Evolutionary conservation across 1,284 basidiomycete genomes (phyloP).

Genomic region (Sporisorium iseilematis-ciliati): DNA sequence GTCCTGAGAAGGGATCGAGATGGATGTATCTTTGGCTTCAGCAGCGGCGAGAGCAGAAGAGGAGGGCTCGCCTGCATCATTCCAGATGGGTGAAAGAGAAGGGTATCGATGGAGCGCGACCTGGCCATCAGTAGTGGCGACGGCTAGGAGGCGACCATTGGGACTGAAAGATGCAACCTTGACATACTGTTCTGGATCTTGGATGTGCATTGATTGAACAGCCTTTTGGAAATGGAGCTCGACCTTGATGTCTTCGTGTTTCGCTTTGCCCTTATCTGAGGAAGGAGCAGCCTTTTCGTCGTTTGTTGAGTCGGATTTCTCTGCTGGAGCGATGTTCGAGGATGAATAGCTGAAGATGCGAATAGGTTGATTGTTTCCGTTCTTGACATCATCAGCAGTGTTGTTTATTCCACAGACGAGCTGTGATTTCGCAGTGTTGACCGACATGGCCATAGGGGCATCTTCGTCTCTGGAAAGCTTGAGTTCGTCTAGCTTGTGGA

Average conservation of each 20-base stretch:
- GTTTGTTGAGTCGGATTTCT: not conserved
- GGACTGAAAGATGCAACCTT: constrained; percentile 58
- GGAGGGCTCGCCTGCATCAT: constrained; percentile 28
- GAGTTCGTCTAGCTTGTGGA: constrained; percentile 48
- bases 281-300: constrained; percentile 4
- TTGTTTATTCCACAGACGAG: constrained; percentile 66
- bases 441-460: constrained; percentile 66
- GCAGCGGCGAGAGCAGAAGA: constrained; percentile 34
- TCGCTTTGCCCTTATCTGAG: constrained; percentile 34
- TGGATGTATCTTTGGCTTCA: constrained; percentile 44
- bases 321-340: not conserved
- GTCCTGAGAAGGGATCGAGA: constrained; percentile 46
- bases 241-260: constrained; percentile 18
- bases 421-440: constrained; percentile 37
- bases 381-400: constrained; percentile 31
- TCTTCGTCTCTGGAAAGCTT: constrained; percentile 63
- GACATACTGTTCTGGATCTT: constrained; percentile 58
- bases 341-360: constrained; percentile 56
- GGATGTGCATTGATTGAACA: constrained; percentile 47
- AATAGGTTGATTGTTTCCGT: constrained; percentile 54
- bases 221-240: constrained; percentile 34
- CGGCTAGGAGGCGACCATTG: constrained; percentile 56
- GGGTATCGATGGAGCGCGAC: constrained; percentile 63
- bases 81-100: constrained; percentile 53
- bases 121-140: constrained; percentile 60